Conservation (phyloP, 176 grass and related monocot genomes). For the Coix lacrymajobi region DNA sequence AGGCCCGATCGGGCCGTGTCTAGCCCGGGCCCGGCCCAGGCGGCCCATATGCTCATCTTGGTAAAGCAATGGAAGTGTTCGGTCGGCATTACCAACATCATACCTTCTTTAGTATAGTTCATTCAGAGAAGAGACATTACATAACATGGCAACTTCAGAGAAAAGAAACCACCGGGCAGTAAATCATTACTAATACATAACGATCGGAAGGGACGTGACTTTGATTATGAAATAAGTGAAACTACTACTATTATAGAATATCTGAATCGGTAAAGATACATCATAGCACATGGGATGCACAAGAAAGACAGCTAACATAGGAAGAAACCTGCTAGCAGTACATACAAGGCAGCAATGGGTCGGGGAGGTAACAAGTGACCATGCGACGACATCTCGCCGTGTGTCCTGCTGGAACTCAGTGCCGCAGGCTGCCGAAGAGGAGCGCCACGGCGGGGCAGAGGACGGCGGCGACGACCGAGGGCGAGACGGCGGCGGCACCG, state of each 20-base stretch:
- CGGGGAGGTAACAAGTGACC: no score
- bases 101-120: no score
- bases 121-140: neutral
- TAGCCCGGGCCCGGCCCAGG: no score
- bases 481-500: constrained; percentile 21
- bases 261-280: neutral
- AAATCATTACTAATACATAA: neutral
- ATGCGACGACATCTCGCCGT: neutral
- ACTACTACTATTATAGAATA: neutral
- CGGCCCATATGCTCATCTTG: no score
- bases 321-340: neutral
- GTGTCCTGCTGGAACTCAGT: constrained; percentile 10
- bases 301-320: neutral
- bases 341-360: no score
- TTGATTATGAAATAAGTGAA: neutral
- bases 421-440: constrained; percentile 43
- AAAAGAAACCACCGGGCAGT: neutral
- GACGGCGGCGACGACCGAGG: constrained; percentile 35
- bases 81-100: no score
- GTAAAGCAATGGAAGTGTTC: no score
- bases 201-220: neutral
- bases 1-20: no score
- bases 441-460: constrained; percentile 64
- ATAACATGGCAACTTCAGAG: neutral
- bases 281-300: neutral